Evolutionary conservation across 371 early-diverging fungal genomes (phyloP).

Genomic region (Mortierella sp.): DNA sequence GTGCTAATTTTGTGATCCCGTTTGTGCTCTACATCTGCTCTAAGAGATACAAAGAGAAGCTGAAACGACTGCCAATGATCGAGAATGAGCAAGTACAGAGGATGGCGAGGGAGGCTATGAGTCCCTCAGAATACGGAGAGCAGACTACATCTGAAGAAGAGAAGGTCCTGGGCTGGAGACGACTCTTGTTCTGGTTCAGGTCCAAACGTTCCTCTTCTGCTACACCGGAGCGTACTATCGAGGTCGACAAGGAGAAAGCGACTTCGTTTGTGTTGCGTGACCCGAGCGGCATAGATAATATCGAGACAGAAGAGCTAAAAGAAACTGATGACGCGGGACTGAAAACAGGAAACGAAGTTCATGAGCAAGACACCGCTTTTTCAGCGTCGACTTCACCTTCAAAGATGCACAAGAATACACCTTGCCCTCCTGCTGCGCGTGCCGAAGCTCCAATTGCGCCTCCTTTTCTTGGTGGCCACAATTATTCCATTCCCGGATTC

Average conservation of each 20-base stretch:
- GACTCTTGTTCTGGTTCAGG: background rate
- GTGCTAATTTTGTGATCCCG: conserved; percentile 80
- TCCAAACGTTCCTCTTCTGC: no score
- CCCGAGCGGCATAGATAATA: no score
- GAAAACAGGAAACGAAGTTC: no score
- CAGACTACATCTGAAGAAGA: background rate
- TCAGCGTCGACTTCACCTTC: background rate
- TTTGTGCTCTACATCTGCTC: conserved; percentile 77
- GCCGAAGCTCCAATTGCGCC: conserved; percentile 2
- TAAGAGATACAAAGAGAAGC: conserved; percentile 52
- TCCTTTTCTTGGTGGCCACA: conserved; percentile 33
- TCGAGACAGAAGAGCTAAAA: no score
- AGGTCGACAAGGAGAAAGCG: background rate
- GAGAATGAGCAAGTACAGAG: conserved; percentile 16
- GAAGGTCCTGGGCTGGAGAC: background rate
- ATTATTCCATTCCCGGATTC: conserved; percentile 27
- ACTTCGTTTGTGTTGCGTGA: no score
- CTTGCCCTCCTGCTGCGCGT: background rate
- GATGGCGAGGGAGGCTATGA: conserved; percentile 3
- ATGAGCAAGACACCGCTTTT: no score
- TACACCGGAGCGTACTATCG: no score
- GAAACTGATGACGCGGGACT: no score
- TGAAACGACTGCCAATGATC: conserved; percentile 12
- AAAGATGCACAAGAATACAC: background rate
- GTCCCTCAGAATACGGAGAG: background rate